Evolutionary conservation across 306 rosid genomes (phyloP).

Genomic region (Ziziphus jujuba): DNA sequence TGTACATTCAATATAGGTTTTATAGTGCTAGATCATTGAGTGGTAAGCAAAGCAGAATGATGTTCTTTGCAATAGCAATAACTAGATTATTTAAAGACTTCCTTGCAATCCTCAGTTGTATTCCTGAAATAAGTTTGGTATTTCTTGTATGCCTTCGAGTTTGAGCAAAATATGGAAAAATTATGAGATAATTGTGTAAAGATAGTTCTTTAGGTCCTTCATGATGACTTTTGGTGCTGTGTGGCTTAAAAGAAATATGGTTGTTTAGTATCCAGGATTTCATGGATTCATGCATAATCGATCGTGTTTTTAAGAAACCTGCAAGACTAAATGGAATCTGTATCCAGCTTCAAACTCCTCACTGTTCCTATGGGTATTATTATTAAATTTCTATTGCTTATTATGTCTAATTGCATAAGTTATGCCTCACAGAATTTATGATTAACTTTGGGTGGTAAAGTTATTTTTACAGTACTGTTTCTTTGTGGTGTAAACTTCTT

Average conservation of each 20-base stretch:
- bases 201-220: not conserved
- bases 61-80: not conserved
- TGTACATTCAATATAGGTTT: not conserved
- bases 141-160: not conserved
- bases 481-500: not conserved
- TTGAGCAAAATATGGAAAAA: not conserved
- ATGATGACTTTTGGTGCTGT: not conserved
- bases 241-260: not conserved
- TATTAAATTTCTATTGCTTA: not conserved
- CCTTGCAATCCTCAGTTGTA: not conserved
- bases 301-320: not conserved
- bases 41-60: not conserved
- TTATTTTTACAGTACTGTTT: not conserved
- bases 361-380: not conserved
- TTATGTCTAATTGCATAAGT: not conserved
- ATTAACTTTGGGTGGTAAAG: slow-evolving; percentile 1
- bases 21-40: not conserved
- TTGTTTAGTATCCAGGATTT: not conserved
- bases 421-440: not conserved
- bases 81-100: not conserved
- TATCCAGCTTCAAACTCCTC: not conserved
- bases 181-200: not conserved
- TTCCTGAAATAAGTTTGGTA: not conserved
- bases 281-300: no score
- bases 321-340: not conserved